These are phyloP conservation scores for Fraxinus dipetala DNA, from an alignment of 305 asterid species.

Conservation along the genomic window DNA sequence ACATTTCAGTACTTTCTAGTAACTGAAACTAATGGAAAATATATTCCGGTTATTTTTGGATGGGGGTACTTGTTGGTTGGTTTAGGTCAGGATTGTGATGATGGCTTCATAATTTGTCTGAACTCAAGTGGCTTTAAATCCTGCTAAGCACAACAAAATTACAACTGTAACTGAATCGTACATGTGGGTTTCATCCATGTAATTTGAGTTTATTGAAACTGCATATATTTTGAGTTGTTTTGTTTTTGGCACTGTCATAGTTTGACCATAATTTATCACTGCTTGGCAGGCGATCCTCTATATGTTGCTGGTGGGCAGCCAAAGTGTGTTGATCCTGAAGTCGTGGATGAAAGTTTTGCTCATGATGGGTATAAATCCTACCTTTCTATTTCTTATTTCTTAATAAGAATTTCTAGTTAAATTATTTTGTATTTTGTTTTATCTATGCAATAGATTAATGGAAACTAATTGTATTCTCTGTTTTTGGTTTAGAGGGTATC, in stretches of 20 bases:
- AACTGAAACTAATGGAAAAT: not conserved
- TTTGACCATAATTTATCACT: constrained; percentile 18
- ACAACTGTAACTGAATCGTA: not conserved
- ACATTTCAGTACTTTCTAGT: too few relatives aligned
- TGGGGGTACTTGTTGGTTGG: not conserved
- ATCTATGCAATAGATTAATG: not conserved
- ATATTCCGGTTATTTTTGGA: not conserved
- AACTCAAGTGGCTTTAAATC: not conserved
- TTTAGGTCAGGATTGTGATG: not conserved
- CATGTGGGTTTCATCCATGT: not conserved
- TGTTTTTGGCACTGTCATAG: constrained; percentile 2
- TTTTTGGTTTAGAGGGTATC: constrained; percentile 63
- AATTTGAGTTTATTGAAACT: not conserved
- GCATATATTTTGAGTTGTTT: constrained; percentile 5
- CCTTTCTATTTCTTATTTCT: constrained; percentile 13
- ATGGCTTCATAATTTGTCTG: not conserved
- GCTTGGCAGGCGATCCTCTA: constrained; percentile 84
- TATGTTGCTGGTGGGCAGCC: constrained; percentile 78
- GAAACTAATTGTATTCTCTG: not conserved
- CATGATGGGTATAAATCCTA: constrained; percentile 68
- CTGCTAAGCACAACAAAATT: not conserved
- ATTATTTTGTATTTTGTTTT: constrained; percentile 12
- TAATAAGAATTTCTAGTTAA: not conserved
- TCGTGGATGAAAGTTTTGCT: constrained; percentile 54
- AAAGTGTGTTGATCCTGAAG: constrained; percentile 41